Base-by-base conservation (phyloP, 495 filamentous ascomycete species). In the Collariella sp. region DNA sequence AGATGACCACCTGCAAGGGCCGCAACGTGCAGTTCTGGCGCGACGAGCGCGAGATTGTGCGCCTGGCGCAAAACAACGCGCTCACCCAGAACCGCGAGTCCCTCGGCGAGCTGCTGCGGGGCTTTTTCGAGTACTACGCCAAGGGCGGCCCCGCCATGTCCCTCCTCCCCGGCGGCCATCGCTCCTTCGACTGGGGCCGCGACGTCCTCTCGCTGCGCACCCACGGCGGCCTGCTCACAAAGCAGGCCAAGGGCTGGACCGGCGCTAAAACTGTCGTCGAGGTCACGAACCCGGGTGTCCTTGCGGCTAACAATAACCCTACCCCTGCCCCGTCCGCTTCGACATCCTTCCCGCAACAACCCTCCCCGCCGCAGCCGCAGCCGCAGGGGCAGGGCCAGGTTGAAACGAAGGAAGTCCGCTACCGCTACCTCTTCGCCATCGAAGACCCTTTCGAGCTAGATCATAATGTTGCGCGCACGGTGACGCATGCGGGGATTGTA, bases 371-470 rank as follows among this genome's bases (percentile, higher is more conserved):
- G 3, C 48, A 33, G 19, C 35, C 36, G 15, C 43, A 22, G 15
- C 44, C 20, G 22, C 19, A 50, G 43, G 0, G 36, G 20, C 11
- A 26, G 24, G 6, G 59, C 62, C n/a, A 31, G 61, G 50, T 64
- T 42, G 68, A 74, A n/a, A 22, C 72, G 15, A 83, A 83, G 57
- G 84, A 86, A 60, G 72, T 89, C 15, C 77, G 84, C 10, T 77
- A 88, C 57, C 80, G 87, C n/a, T 93, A 86, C 64, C 78, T 94
- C 15, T 84, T 93, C 57, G 84, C 87, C 34, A 89, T 94, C 54
- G 89, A 94, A 62, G 88, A 94, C 63, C 88, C 88, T 0, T 93
- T 94, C 63, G 89, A 93, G 72, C 73, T 78, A 3, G 81, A 83
- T 42, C 88, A 93, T 67, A 93, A 94, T 60, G 83, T 94, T 41